Evolutionary conservation across 495 filamentous ascomycete species (phyloP).

Genomic region (Xylaria intraflava): DNA sequence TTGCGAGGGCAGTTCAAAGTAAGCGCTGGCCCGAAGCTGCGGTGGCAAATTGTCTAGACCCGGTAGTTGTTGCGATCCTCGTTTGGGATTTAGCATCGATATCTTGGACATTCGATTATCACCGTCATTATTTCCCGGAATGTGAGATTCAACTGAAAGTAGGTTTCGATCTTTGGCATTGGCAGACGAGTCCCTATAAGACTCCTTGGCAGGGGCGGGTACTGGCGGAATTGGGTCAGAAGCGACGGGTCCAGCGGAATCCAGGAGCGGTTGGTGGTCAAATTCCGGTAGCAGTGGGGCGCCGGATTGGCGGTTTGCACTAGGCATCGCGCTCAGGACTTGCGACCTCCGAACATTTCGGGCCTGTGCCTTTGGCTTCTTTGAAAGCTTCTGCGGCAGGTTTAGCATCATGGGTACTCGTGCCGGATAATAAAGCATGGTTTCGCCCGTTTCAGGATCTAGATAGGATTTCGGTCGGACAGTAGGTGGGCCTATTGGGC

Average conservation of each 20-base stretch:
- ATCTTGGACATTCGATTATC: slow-evolving; percentile 15
- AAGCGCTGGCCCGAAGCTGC: slow-evolving; percentile 83
- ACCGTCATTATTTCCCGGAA: slow-evolving; percentile 12
- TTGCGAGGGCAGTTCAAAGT: slow-evolving; percentile 68
- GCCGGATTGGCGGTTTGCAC: slow-evolving; percentile 18
- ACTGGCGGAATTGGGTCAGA: slow-evolving; percentile 7
- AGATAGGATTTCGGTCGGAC: slow-evolving; percentile 54
- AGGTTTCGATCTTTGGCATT: slow-evolving; percentile 4
- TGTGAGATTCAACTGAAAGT: slow-evolving; percentile 3
- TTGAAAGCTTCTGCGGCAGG: slow-evolving; percentile 79
- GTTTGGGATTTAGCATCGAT: slow-evolving; percentile 25
- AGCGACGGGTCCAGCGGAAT: slow-evolving; percentile 18
- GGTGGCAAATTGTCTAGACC: slow-evolving; percentile 59
- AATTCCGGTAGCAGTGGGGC: slow-evolving; percentile 45
- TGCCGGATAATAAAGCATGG: slow-evolving; percentile 92
- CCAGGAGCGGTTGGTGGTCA: slow-evolving; percentile 24
- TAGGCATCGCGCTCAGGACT: slow-evolving; percentile 44
- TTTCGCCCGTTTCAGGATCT: slow-evolving; percentile 57
- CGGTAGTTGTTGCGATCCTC: slow-evolving; percentile 33
- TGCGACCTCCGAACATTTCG: slow-evolving; percentile 66
- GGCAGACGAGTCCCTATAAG: background rate
- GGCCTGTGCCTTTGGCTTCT: slow-evolving; percentile 51
- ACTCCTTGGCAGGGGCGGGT: background rate
- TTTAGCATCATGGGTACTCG: slow-evolving; percentile 92
- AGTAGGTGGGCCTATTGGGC: slow-evolving; percentile 21